Percentiles rank a stretch among this genome's conserved stretches.
These are phyloP conservation scores for Penicillium cosmopolitanum DNA, from an alignment of 495 filamentous ascomycete species.

Conservation along the genomic window DNA sequence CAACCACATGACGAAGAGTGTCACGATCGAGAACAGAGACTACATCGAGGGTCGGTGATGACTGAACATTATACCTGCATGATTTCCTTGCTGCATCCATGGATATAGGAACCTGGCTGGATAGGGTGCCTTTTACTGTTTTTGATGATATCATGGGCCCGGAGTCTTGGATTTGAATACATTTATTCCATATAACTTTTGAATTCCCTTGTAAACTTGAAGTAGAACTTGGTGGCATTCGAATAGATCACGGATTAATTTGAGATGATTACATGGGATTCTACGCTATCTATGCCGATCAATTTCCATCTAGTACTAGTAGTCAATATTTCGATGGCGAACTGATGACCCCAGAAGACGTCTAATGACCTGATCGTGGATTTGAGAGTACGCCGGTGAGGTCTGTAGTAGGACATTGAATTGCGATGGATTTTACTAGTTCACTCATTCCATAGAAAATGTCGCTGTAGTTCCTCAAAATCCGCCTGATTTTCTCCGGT, in stretches of 20 bases:
- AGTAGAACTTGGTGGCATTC: not conserved
- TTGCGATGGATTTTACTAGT: too few relatives aligned
- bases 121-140: conserved; percentile 25
- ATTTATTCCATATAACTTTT: conserved; percentile 14
- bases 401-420: too few relatives aligned
- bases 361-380: too few relatives aligned
- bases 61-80: conserved; percentile 20
- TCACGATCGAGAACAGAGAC: conserved; percentile 91
- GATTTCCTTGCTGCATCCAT: conserved; percentile 24
- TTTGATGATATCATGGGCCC: conserved; percentile 36
- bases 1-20: conserved; percentile 98
- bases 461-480: conserved; percentile 10
- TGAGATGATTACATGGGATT: too few relatives aligned
- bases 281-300: too few relatives aligned
- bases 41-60: conserved; percentile 63
- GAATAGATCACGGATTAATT: too few relatives aligned
- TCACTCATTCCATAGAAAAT: conserved; percentile 1
- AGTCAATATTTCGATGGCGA: too few relatives aligned
- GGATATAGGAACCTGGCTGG: conserved; percentile 27
- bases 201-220: not conserved
- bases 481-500: conserved; percentile 7
- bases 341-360: too few relatives aligned
- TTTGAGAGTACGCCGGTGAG: too few relatives aligned
- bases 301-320: too few relatives aligned
- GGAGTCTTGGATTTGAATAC: conserved; percentile 29